These are phyloP conservation scores for Saccharomycopsis capsularis DNA, from an alignment of 805 yeast species.

Conservation along the genomic window DNA sequence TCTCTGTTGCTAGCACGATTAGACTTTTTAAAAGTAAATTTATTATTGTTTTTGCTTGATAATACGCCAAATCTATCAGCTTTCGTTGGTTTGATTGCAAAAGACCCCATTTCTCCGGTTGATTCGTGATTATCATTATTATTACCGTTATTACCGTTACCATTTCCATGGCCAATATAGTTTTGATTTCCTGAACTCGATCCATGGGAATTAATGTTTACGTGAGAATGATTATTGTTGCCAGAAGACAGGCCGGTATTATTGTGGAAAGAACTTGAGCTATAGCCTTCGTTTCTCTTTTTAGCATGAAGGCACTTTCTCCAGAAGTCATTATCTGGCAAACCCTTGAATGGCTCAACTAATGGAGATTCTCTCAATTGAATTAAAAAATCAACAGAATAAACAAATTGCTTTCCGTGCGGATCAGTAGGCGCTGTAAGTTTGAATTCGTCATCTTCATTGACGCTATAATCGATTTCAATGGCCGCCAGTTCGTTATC, in stretches of 20 bases:
- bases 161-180: background rate
- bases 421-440: background rate
- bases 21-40: constrained; percentile 16
- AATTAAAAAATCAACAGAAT: constrained; percentile 16
- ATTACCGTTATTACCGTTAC: background rate
- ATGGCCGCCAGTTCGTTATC: constrained; percentile 10
- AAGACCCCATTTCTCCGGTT: constrained; percentile 23
- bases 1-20: constrained; percentile 13
- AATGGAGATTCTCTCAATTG: constrained; percentile 5
- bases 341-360: constrained; percentile 4
- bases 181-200: background rate
- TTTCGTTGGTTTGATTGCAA: constrained; percentile 14
- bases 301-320: constrained; percentile 3
- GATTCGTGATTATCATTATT: constrained; percentile 4
- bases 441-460: constrained; percentile 11
- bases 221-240: constrained; percentile 2
- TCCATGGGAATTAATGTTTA: background rate
- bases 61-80: constrained; percentile 7
- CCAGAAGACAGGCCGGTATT: background rate
- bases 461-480: constrained; percentile 6
- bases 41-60: constrained; percentile 7
- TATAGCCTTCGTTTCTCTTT: constrained; percentile 8
- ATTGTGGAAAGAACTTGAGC: background rate
- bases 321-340: constrained; percentile 18
- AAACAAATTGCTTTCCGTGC: constrained; percentile 2